These are phyloP conservation scores for Aspergillus steynii DNA, from an alignment of 495 filamentous ascomycete genomes.

Conservation along the genomic window DNA sequence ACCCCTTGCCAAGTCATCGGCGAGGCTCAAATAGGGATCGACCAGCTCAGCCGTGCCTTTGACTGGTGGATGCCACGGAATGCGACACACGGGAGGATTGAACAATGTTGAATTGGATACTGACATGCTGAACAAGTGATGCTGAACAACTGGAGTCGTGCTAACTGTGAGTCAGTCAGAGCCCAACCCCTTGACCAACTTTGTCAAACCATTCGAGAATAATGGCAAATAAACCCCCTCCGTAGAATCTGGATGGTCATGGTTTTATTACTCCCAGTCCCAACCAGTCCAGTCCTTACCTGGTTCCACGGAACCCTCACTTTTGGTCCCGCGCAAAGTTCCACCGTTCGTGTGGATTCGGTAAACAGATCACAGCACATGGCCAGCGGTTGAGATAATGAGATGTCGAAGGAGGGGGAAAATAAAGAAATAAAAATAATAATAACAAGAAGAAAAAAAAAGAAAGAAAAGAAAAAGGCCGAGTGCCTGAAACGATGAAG, in stretches of 20 bases:
- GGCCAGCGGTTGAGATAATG: neutral
- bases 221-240: neutral
- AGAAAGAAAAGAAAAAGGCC: neutral
- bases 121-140: no score
- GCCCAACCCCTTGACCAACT: no score
- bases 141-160: no score
- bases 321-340: neutral
- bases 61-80: constrained; percentile 1
- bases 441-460: neutral
- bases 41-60: constrained; percentile 1
- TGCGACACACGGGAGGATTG: constrained; percentile 2
- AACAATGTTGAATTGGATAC: no score
- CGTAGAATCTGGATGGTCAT: no score
- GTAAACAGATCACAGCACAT: neutral
- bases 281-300: neutral
- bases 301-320: neutral
- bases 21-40: constrained; percentile 13
- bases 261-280: no score
- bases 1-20: constrained; percentile 7
- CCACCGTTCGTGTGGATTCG: neutral
- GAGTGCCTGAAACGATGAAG: neutral
- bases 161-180: neutral
- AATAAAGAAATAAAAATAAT: neutral
- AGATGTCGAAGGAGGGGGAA: neutral
- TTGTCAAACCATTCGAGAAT: no score